Conservation (phyloP, 1,139 yeast genomes). For the Magnusiomyces starmeri region DNA sequence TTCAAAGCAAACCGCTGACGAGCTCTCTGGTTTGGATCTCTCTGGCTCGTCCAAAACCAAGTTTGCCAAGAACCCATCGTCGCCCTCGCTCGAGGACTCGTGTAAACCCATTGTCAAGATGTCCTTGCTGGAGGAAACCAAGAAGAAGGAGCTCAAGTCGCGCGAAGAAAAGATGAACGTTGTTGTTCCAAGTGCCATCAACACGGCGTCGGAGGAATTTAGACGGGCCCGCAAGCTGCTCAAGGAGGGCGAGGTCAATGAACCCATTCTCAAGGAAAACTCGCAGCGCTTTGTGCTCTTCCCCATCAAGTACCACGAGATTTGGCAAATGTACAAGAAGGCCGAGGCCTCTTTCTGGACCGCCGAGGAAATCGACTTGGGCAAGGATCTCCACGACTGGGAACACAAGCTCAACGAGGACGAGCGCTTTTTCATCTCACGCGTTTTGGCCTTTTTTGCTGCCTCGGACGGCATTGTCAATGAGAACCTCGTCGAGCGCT, state of each 20-base stretch:
- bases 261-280: conserved; percentile 84
- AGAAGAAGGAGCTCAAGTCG: conserved; percentile 18
- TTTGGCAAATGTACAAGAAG: conserved; percentile 98
- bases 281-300: conserved; percentile 85
- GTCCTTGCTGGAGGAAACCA: conserved; percentile 14
- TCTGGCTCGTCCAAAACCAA: conserved; percentile 21
- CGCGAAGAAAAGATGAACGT: conserved; percentile 16
- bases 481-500: conserved; percentile 93
- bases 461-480: conserved; percentile 98
- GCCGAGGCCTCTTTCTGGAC: conserved; percentile 99
- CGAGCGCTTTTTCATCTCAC: conserved; percentile 82
- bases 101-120: conserved; percentile 7
- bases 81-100: not conserved
- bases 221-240: conserved; percentile 36
- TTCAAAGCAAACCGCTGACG: conserved; percentile 36
- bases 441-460: conserved; percentile 95
- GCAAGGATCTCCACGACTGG: conserved; percentile 90
- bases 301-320: conserved; percentile 96
- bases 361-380: conserved; percentile 95
- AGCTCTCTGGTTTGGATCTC: conserved; percentile 31
- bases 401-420: conserved; percentile 74
- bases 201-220: conserved; percentile 16
- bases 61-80: conserved; percentile 19
- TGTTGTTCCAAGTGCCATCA: not conserved
- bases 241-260: conserved; percentile 74